phyloP scores from a whole-genome alignment of 176 grass and related monocot genomes.

The maize (Zea mays) region DNA sequence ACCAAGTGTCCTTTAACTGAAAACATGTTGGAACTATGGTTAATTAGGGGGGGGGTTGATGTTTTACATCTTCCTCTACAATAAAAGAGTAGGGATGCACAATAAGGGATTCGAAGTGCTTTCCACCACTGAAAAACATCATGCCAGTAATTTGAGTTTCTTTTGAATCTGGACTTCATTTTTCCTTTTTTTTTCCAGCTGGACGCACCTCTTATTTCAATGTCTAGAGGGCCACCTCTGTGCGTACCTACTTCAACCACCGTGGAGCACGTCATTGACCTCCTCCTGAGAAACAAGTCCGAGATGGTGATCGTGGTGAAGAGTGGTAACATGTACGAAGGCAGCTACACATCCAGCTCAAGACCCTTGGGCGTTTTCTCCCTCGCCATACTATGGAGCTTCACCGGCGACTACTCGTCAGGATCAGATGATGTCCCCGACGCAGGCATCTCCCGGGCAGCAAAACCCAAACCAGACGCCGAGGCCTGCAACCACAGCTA shows the following conservation, averaged over 20 bases:
- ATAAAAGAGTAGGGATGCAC: neutral
- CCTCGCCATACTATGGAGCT: slow-evolving; percentile 47
- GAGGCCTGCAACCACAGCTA: neutral
- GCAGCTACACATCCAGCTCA: slow-evolving; percentile 60
- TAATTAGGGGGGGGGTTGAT: neutral
- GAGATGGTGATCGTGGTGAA: slow-evolving; percentile 73
- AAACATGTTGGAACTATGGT: neutral
- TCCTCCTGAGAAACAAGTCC: slow-evolving; percentile 61
- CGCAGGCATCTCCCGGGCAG: neutral
- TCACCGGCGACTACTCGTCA: neutral
- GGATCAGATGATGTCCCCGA: slow-evolving; percentile 21
- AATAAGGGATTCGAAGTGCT: neutral
- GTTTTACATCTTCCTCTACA: neutral
- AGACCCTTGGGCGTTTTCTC: slow-evolving; percentile 73
- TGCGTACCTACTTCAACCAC: slow-evolving; percentile 66
- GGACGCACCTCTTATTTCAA: slow-evolving; percentile 63
- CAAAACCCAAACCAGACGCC: neutral
- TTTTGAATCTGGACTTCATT: neutral
- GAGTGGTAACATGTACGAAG: slow-evolving; percentile 60
- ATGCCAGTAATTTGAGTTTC: slow-evolving; percentile 15
- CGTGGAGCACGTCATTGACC: slow-evolving; percentile 66
- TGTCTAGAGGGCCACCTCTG: slow-evolving; percentile 58
- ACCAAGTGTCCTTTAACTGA: neutral
- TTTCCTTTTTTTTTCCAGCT: slow-evolving; percentile 43
- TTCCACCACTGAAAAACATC: neutral